phyloP scores from a whole-genome alignment of 1,284 basidiomycete species.

The Leccinum pachyderme region DNA sequence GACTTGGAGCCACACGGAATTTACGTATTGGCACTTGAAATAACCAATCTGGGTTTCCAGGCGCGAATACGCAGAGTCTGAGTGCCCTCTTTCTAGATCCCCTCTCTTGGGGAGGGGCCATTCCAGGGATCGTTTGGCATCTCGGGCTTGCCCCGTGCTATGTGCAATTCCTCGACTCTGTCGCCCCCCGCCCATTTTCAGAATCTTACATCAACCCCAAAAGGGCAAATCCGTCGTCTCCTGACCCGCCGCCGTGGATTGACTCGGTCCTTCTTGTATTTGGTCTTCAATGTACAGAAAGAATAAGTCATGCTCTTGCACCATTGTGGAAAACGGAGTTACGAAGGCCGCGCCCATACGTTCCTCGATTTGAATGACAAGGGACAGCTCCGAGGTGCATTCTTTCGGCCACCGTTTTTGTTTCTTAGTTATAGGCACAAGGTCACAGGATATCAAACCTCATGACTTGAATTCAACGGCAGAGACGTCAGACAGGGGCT shows the following conservation, averaged over 20 bases:
- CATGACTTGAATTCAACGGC: background rate
- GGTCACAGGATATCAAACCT: constrained; percentile 1
- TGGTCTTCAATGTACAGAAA: constrained; percentile 6
- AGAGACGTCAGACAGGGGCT: constrained; percentile 13
- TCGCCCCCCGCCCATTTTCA: background rate
- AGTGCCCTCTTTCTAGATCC: background rate
- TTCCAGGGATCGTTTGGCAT: background rate
- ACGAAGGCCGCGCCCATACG: constrained; percentile 17
- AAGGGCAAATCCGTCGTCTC: constrained; percentile 11
- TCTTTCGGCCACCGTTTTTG: constrained; percentile 9
- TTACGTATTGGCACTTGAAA: constrained; percentile 9
- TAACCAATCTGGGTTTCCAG: constrained; percentile 15
- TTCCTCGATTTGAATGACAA: background rate
- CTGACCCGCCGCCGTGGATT: constrained; percentile 4
- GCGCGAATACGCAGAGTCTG: background rate
- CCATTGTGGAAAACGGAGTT: constrained; percentile 14
- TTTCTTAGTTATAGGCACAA: constrained; percentile 1
- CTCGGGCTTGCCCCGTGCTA: background rate
- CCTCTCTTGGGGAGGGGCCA: background rate
- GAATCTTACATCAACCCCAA: background rate
- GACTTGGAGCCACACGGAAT: background rate
- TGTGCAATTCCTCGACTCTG: constrained; percentile 5
- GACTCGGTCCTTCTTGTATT: constrained; percentile 3
- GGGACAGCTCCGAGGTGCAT: constrained; percentile 8
- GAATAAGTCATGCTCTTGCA: background rate